Evolutionary conservation across 371 early-diverging fungal genomes (phyloP).

Genomic region (Zancudomyces culisetae): DNA sequence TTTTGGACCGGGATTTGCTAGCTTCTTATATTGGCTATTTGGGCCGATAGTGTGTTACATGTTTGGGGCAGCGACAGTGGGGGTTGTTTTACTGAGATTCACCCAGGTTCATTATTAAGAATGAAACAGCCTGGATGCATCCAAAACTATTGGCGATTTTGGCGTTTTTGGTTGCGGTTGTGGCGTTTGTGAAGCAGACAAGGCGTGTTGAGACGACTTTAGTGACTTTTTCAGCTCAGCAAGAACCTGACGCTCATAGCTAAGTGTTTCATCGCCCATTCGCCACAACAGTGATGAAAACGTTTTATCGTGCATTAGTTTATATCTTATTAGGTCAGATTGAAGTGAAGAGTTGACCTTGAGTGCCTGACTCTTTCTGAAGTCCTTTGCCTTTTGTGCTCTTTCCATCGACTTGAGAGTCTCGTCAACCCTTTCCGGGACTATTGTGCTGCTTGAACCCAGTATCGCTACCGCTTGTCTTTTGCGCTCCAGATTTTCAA

Average conservation of each 20-base stretch:
- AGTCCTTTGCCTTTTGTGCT: conserved; percentile 16
- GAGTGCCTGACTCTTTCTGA: conserved; percentile 13
- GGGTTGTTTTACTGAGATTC: not conserved
- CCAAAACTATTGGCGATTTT: not conserved
- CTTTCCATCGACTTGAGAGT: conserved; percentile 17
- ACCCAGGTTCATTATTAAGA: not conserved
- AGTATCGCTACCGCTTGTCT: conserved; percentile 23
- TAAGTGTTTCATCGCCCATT: conserved; percentile 14
- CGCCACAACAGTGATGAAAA: conserved; percentile 14
- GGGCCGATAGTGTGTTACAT: conserved; percentile 29
- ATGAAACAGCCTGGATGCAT: not conserved
- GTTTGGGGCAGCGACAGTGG: conserved; percentile 10
- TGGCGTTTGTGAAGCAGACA: not conserved
- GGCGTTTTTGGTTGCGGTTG: not conserved
- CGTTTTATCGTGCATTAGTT: conserved; percentile 11
- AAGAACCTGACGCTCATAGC: conserved; percentile 17
- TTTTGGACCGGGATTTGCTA: conserved; percentile 71
- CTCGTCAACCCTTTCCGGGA: conserved; percentile 17
- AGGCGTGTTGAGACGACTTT: conserved; percentile 1
- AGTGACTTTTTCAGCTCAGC: conserved; percentile 12
- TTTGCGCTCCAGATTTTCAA: conserved; percentile 24
- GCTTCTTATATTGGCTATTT: conserved; percentile 69
- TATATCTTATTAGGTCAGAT: conserved; percentile 13
- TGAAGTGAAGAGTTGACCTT: conserved; percentile 16
- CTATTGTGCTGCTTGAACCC: conserved; percentile 17